Base-by-base conservation (phyloP, 495 filamentous ascomycete genomes). In the Aspergillus nidulans region DNA sequence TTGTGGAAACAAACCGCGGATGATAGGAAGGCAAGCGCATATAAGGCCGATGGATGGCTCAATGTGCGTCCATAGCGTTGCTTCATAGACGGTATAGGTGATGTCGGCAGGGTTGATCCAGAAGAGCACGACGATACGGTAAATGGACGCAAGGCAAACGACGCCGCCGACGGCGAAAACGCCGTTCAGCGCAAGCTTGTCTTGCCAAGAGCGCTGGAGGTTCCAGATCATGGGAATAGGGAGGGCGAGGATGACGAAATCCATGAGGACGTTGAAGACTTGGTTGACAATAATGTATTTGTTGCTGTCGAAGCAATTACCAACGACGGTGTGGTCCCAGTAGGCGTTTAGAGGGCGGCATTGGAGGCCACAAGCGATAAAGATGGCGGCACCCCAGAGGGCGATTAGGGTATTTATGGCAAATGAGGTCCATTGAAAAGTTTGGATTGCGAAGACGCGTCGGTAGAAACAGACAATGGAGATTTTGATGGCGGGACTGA, bases 71-170 rank as follows among this genome's bases (percentile, higher is more conserved):
- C 83, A 86, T 32, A 78, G 73, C 0, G 78, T 77, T 1, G 75
- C 72, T 48, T 79, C 71, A 45, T 82, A 78, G 50, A 73, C 63
- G 3, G 69, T 74, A 44, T 83, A 77, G 1, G 56, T 80, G 23
- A 64, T 77, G 64, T 71, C 73, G 1, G 40, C 21, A 6, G 74
- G 73, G 18, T 77, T 67, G 57, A 83, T 74, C 48, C 76, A 77
- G 55, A 82, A 77, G 26, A 85, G 74, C 1, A 80, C 83, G 54
- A 84, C 77, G 51, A 83, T 77, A 48, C 82, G 73, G 53, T 77
- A 72, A 55, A 77, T 74, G 26, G 69, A 72, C 6, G 74, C 73
- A 57, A 71, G 66, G 76, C 73, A 64, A 68, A 72, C 67, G 72
- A 81, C 77, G 20, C 68, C 61, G 15, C 77, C 78, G 1, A 81